These are phyloP conservation scores for Globisporangium radiosum DNA, from an alignment of 352 stramenopile species.

Conservation along the genomic window DNA sequence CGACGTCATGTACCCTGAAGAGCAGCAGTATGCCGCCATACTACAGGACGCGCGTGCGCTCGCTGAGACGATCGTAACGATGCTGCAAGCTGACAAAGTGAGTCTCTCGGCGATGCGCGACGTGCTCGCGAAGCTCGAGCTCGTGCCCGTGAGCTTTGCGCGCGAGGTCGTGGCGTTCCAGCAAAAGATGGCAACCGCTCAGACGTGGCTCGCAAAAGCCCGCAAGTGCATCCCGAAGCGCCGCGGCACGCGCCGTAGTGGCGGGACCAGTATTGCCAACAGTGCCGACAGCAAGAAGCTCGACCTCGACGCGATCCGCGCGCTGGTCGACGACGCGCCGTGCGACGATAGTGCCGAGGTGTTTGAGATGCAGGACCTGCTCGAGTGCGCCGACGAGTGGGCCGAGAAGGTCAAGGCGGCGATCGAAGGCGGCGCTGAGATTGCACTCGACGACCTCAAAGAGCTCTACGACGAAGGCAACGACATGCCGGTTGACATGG, in stretches of 20 bases:
- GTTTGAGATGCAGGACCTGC: slow-evolving; percentile 87
- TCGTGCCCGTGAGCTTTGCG: slow-evolving; percentile 85
- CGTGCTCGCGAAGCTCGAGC: slow-evolving; percentile 69
- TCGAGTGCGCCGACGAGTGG: slow-evolving; percentile 83
- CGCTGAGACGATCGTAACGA: slow-evolving; percentile 50
- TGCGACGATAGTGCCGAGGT: slow-evolving; percentile 82
- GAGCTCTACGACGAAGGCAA: slow-evolving; percentile 72
- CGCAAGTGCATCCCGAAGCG: slow-evolving; percentile 84
- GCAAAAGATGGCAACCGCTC: slow-evolving; percentile 77
- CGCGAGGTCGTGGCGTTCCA: slow-evolving; percentile 74
- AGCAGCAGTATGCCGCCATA: slow-evolving; percentile 32
- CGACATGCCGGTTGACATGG: slow-evolving; percentile 86
- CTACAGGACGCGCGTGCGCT: slow-evolving; percentile 61
- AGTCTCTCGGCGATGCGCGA: slow-evolving; percentile 77
- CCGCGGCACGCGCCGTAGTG: slow-evolving; percentile 45
- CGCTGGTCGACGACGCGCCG: slow-evolving; percentile 79
- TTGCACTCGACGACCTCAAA: slow-evolving; percentile 63
- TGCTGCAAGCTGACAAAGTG: slow-evolving; percentile 78
- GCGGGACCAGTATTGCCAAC: slow-evolving; percentile 9
- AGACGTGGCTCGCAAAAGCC: slow-evolving; percentile 81
- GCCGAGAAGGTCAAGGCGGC: slow-evolving; percentile 66
- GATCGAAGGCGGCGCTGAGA: slow-evolving; percentile 68
- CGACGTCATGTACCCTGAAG: slow-evolving; percentile 59
- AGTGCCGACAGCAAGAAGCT: slow-evolving; percentile 60
- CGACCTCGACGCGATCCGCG: slow-evolving; percentile 71